Percentiles rank a stretch among this genome's conserved stretches.
Evolutionary conservation across 345 rosid genomes (phyloP).

Genomic region (Hibiscus trionum): DNA sequence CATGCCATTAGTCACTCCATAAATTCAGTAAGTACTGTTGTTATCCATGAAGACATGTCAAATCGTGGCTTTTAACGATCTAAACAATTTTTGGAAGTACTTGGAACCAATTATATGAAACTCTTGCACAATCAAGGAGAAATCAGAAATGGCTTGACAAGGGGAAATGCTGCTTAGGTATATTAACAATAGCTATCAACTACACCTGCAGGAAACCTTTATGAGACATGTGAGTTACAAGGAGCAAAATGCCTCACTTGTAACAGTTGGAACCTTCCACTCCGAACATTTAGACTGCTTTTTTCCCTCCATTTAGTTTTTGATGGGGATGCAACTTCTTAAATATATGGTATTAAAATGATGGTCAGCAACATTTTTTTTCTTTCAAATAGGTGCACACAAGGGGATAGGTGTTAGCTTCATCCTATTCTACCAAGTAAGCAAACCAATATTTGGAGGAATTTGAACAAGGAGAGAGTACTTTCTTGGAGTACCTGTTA

Average conservation of each 20-base stretch:
- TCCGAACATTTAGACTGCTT: neutral
- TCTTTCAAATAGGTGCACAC: neutral
- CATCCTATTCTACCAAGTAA: neutral
- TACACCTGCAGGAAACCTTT: neutral
- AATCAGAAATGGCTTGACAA: neutral
- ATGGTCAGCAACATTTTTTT: neutral
- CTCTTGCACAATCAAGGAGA: neutral
- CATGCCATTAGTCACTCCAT: neutral
- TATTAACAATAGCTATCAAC: neutral
- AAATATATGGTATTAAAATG: neutral
- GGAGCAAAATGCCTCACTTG: neutral
- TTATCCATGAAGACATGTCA: neutral
- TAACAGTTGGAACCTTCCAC: neutral
- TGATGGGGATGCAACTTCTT: neutral
- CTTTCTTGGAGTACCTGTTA: neutral
- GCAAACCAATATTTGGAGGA: neutral
- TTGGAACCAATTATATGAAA: neutral
- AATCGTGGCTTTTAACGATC: neutral
- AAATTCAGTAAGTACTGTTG: neutral
- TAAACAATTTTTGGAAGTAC: neutral
- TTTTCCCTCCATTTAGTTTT: neutral
- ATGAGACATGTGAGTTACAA: neutral
- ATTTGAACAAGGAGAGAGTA: neutral
- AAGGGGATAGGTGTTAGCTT: neutral
- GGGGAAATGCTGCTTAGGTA: slow-evolving; percentile 1